Base-by-base conservation (phyloP, 345 rosid species). In the Eucalyptus regnans region DNA sequence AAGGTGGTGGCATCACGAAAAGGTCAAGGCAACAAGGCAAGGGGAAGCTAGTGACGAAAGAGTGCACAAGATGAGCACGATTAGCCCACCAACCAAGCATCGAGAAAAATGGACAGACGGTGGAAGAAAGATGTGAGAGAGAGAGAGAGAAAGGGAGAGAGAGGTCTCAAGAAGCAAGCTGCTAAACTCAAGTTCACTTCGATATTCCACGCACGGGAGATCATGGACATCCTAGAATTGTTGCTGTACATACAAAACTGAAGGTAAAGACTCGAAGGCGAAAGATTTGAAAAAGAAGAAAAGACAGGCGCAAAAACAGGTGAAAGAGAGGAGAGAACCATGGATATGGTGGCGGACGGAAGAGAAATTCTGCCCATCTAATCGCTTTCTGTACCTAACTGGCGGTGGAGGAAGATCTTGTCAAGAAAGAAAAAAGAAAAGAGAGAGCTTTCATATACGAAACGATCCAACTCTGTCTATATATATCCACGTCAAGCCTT, bases 311-410 rank as follows among this genome's bases (percentile, higher is more conserved):
- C 37, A 15, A 68, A 8, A 29, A 68, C 9, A 68, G 9, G 79
- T 5, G 79, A 68, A 17, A 37, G 46, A 43, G 44, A 48, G 86
- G 12, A 86, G 46, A 87, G 50, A 86, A 87, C 62, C 86, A 13
- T 50, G 50, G 50, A 17, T 14, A 41, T 80, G 89, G 62, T 18
- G 88, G 29, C 43, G 62, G 90, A 48, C 33, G 50, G 85, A 54
- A 86, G 87, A 86, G 90, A 90, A 87, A 91, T 91, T 90, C 90
- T 87, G 84, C 87, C 89, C 46, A 33, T 58, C 88, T 43, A 20
- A 76, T 41, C 48, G 23, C 90, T 88, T 89, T 86, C 76, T 68
- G 22, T 88, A 71, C 91, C 87, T 86, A 89, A 60, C 87, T 33
- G 88, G 86, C 68, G 86, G 58, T 76, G 84, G 84, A 80, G 12